Evolutionary conservation across 768 basidiomycete species (phyloP).

Genomic region (Boletus speciosus): DNA sequence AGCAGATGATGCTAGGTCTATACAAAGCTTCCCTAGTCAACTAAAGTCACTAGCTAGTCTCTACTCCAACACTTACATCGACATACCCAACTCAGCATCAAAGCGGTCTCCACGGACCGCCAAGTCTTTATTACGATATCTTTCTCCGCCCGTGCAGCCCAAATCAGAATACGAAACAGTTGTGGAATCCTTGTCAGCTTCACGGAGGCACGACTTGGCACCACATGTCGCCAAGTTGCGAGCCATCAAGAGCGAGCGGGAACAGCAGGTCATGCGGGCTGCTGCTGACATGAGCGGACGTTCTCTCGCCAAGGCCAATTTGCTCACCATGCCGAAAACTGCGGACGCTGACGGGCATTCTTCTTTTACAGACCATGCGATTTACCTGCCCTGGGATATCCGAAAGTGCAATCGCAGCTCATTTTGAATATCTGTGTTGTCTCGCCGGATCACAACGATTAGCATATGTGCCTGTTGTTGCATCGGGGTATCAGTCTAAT

Average conservation of each 20-base stretch:
- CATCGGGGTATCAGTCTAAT: slow-evolving; percentile 64
- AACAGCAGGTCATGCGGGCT: slow-evolving; percentile 73
- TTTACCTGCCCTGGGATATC: slow-evolving; percentile 56
- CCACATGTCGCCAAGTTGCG: slow-evolving; percentile 70
- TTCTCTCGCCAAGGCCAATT: slow-evolving; percentile 76
- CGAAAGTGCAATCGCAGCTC: slow-evolving; percentile 65
- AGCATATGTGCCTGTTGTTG: slow-evolving; percentile 98
- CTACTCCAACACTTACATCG: slow-evolving; percentile 52
- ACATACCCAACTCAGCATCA: slow-evolving; percentile 40
- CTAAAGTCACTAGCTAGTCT: slow-evolving; percentile 52
- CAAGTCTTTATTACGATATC: slow-evolving; percentile 56
- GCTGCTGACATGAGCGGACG: slow-evolving; percentile 87
- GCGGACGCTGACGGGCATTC: background rate
- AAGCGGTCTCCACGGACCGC: slow-evolving; percentile 40
- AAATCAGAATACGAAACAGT: slow-evolving; percentile 52
- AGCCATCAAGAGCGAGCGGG: slow-evolving; percentile 73
- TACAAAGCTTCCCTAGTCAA: slow-evolving; percentile 51
- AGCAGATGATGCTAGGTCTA: slow-evolving; percentile 69
- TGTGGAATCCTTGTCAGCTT: slow-evolving; percentile 49
- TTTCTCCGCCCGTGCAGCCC: slow-evolving; percentile 28
- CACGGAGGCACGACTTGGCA: slow-evolving; percentile 51
- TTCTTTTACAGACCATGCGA: slow-evolving; percentile 68
- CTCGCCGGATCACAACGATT: slow-evolving; percentile 76
- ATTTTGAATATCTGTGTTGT: slow-evolving; percentile 87
- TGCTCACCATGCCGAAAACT: background rate